phyloP scores from a whole-genome alignment of 371 early-diverging fungal species.

The Rhizopus microsporus region DNA sequence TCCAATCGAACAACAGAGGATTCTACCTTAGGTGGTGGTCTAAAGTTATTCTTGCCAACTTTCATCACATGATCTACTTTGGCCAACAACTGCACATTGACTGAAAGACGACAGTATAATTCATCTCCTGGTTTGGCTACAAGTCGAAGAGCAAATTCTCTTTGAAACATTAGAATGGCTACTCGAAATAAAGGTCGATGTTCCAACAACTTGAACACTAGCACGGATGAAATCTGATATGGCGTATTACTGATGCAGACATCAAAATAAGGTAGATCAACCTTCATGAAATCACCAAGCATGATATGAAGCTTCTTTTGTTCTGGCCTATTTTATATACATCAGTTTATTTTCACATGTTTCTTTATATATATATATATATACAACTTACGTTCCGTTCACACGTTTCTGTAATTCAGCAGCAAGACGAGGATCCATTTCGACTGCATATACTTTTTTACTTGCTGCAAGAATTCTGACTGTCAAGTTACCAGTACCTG shows the following conservation, averaged over 20 bases:
- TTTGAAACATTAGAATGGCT: conserved; percentile 99
- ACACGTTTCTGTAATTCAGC: conserved; percentile 98
- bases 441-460: conserved; percentile 95
- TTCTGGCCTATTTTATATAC: conserved; percentile 55
- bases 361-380: neutral
- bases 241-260: conserved; percentile 99
- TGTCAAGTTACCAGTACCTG: conserved; percentile 99
- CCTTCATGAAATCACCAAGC: conserved; percentile 98
- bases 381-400: conserved; percentile 78
- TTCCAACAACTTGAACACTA: conserved; percentile 95
- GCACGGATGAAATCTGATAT: conserved; percentile 97
- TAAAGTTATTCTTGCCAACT: conserved; percentile 97
- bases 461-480: conserved; percentile 93
- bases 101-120: conserved; percentile 95
- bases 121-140: conserved; percentile 95
- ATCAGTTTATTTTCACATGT: neutral
- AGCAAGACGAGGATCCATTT: conserved; percentile 97
- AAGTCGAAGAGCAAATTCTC: conserved; percentile 98
- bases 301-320: conserved; percentile 93
- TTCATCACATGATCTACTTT: conserved; percentile 98
- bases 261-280: conserved; percentile 98
- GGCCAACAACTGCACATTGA: conserved; percentile 96
- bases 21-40: conserved; percentile 99
- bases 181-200: conserved; percentile 93
- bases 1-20: conserved; percentile 96